phyloP scores from a whole-genome alignment of 1,284 basidiomycete genomes.

The Taiwanofungus camphoratus region DNA sequence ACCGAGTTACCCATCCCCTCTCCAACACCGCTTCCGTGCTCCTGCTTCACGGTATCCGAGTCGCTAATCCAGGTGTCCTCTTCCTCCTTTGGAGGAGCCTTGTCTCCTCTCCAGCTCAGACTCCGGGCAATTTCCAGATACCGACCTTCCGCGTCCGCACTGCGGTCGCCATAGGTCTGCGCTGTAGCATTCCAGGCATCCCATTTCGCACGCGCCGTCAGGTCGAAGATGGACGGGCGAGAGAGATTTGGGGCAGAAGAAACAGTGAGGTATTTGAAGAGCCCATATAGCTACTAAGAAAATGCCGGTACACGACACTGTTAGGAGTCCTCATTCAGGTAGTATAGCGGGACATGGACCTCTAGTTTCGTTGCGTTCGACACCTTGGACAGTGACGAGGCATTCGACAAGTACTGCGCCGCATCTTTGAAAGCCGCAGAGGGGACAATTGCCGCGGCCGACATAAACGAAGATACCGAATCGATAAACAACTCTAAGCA shows the following conservation, averaged over 20 bases:
- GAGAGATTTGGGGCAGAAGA: slow-evolving; percentile 47
- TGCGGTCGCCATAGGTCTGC: slow-evolving; percentile 39
- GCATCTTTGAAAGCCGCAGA: slow-evolving; percentile 56
- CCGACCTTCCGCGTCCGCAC: slow-evolving; percentile 44
- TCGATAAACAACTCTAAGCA: slow-evolving; percentile 9
- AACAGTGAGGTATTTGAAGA: slow-evolving; percentile 75
- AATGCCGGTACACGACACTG: slow-evolving; percentile 12
- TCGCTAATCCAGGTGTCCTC: slow-evolving; percentile 25
- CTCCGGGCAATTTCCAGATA: slow-evolving; percentile 68
- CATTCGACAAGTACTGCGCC: slow-evolving; percentile 56
- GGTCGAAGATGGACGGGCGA: slow-evolving; percentile 79
- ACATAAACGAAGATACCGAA: slow-evolving; percentile 15
- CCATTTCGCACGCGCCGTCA: slow-evolving; percentile 81
- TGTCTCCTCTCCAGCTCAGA: slow-evolving; percentile 61
- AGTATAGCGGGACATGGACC: slow-evolving; percentile 40
- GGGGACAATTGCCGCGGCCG: slow-evolving; percentile 31
- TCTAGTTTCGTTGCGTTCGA: slow-evolving; percentile 65
- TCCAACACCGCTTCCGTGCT: slow-evolving; percentile 23
- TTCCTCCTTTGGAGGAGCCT: slow-evolving; percentile 17
- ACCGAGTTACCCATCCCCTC: slow-evolving; percentile 57
- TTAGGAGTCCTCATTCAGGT: slow-evolving; percentile 23
- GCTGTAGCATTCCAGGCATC: slow-evolving; percentile 72
- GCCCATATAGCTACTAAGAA: slow-evolving; percentile 69
- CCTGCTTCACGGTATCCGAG: slow-evolving; percentile 7
- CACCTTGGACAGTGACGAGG: slow-evolving; percentile 45